Base-by-base conservation (phyloP, 805 yeast genomes). In the Starmerella kuoi region DNA sequence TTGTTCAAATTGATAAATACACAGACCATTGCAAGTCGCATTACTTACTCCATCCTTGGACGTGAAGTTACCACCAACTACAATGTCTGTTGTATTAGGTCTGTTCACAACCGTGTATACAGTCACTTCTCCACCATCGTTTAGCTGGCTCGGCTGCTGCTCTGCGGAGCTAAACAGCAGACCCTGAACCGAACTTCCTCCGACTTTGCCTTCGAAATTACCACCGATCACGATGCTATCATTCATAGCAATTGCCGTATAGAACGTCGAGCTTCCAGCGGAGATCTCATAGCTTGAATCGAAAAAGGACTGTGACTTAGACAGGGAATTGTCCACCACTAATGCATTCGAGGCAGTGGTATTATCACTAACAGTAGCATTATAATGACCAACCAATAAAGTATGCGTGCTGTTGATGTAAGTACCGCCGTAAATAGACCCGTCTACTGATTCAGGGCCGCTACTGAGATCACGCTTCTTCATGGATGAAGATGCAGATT, bases 321-420 rank as follows among this genome's bases (percentile, higher is more conserved):
- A 7, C 34, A 12, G 15, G 9, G 14, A 12, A 6, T 12, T 19
- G 17, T 23, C 3, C 15, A 55, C 43, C 18, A 64, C 46, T 14
- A 62, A 48, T 12, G 65, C 42, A 27, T 60, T 54, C 19, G 47
- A 28, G 12, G 58, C 61, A 6, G 41, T 34, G 0, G 56, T 46
- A 9, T 53, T 57, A 26, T 58, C 54, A 3, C 52, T 52, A 4
- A 57, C 48, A n/a, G 31, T 31, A 6, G 66, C 65, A 7, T 53
- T 56, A 53, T 78, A 76, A 3, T 62, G 58, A 18, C 88, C 91
- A 7, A 82, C 86, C 37, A 80, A 59, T 0, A 72, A 70, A 31
- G 76, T 61, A 9, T 69, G 46, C 0, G 76, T 56, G 11, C 63
- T 62, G 55, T 81, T 78, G 36, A 68, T 51, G 47, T 58, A 68